Percentiles rank a stretch among this genome's conserved stretches.
Evolutionary conservation across 192 early-diverging fungal species (phyloP).

Genomic region (Dissophora ornata): DNA sequence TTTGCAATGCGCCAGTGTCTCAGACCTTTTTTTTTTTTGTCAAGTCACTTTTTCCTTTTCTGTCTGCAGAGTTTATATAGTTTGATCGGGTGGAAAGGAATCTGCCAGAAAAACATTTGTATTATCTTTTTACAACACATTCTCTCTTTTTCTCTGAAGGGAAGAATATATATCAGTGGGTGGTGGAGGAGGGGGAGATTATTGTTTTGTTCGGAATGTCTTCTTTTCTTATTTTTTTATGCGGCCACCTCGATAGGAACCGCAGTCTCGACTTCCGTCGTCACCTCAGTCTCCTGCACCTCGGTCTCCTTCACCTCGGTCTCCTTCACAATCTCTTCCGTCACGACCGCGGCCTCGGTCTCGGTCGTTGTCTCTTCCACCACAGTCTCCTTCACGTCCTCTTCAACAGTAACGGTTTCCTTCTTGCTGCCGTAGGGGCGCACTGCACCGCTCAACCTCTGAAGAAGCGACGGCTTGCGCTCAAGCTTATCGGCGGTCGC

Average conservation of each 20-base stretch:
- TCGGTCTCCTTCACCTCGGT: background rate
- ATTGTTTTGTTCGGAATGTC: no score
- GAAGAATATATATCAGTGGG: no score
- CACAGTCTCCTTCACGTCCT: constrained; percentile 13
- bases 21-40: no score
- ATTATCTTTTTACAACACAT: no score
- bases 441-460: constrained; percentile 38
- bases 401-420: background rate
- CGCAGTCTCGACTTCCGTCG: no score
- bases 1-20: no score
- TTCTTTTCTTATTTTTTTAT: constrained; percentile 5
- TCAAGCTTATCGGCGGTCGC: constrained; percentile 39
- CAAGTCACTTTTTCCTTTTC: constrained; percentile 18
- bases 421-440: constrained; percentile 26
- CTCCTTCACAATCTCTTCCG: constrained; percentile 7
- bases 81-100: no score
- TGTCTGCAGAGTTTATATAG: no score
- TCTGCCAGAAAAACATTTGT: background rate
- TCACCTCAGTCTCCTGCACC: constrained; percentile 7
- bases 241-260: constrained; percentile 10
- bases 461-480: constrained; percentile 50
- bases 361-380: constrained; percentile 4
- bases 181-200: no score
- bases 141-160: no score
- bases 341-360: background rate